phyloP scores from a whole-genome alignment of 2,329 filamentous ascomycete species.

The Lasiodiplodia theobromae region DNA sequence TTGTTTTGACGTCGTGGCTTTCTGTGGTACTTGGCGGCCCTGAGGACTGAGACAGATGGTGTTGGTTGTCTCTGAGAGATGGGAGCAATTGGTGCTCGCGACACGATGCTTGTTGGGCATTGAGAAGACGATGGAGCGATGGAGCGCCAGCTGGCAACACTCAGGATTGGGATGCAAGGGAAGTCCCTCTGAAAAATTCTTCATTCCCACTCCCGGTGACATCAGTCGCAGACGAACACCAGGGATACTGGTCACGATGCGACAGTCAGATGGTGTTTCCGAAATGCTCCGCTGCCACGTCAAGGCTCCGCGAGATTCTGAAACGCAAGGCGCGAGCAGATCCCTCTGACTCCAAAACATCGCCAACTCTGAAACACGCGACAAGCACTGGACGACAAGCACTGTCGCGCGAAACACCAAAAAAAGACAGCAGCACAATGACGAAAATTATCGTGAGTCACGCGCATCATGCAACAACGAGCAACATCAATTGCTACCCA shows the following conservation, averaged over 20 bases:
- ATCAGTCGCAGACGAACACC: not conserved
- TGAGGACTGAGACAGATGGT: not conserved
- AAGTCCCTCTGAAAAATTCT: not conserved
- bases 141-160: too few species aligned
- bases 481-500: not conserved
- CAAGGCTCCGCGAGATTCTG: not conserved
- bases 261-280: not conserved
- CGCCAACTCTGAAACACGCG: not conserved
- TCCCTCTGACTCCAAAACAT: not conserved
- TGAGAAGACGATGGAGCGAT: not conserved
- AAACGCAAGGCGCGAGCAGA: not conserved
- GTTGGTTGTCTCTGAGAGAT: not conserved
- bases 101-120: not conserved
- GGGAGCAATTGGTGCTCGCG: not conserved
- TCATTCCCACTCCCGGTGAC: not conserved
- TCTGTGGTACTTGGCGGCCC: not conserved
- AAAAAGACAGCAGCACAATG: not conserved
- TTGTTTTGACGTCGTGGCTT: conserved; percentile 3
- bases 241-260: not conserved
- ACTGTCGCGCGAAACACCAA: not conserved
- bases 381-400: conserved; percentile 11
- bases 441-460: not conserved
- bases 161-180: not conserved
- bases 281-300: conserved; percentile 12
- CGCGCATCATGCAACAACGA: not conserved